phyloP scores from a whole-genome alignment of 2,329 filamentous ascomycete species.

The Tympanopsis confertula region DNA sequence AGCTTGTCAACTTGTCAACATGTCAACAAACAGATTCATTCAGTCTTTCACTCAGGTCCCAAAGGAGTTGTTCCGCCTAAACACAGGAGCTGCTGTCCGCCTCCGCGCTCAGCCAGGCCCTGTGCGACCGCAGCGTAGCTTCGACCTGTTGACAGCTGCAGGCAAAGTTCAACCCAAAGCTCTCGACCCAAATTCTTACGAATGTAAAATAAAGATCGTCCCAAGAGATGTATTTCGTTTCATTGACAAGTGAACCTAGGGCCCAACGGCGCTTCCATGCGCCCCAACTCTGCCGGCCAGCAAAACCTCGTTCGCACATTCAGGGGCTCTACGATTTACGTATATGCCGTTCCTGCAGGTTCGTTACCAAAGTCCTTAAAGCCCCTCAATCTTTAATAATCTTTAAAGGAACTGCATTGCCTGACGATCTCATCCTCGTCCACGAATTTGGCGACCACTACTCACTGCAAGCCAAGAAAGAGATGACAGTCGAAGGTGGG shows the following conservation, averaged over 20 bases:
- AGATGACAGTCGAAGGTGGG: conserved; percentile 8
- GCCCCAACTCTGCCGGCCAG: background rate
- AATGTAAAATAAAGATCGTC: background rate
- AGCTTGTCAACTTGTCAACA: too few relatives aligned
- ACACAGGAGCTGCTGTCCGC: background rate
- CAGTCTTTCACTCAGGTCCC: background rate
- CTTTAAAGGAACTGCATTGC: conserved; percentile 5
- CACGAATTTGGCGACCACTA: conserved; percentile 12
- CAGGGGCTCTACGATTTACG: too few relatives aligned
- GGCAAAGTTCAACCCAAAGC: background rate
- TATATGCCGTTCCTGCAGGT: background rate
- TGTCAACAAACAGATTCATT: too few relatives aligned
- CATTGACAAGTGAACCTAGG: background rate
- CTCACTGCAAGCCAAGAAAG: conserved; percentile 8
- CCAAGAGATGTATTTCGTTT: background rate
- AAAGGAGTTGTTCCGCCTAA: background rate
- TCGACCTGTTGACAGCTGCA: background rate
- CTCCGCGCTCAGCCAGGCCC: background rate
- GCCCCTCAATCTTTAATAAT: background rate
- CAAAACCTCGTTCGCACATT: background rate
- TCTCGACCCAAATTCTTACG: background rate
- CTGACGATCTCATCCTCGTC: conserved; percentile 11
- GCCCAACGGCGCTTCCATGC: background rate
- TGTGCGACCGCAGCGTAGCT: background rate
- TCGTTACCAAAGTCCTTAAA: too few relatives aligned